phyloP scores from a whole-genome alignment of 345 rosid genomes.

The Linum trigynum region DNA sequence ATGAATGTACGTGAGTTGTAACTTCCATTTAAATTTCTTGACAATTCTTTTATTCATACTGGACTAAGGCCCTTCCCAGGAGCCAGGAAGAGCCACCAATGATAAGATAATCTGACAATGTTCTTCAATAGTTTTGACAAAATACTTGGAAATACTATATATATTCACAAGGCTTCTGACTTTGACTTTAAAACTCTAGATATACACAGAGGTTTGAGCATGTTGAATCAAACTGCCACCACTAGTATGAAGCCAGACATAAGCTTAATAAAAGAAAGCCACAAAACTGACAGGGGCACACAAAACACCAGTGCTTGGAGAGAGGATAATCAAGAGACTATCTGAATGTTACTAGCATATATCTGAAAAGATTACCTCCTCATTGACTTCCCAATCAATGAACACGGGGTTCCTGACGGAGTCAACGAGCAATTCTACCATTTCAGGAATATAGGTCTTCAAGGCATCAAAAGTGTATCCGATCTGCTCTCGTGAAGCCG shows the following conservation, averaged over 20 bases:
- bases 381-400: conserved; percentile 87
- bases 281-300: background rate
- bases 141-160: background rate
- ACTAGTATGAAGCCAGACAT: background rate
- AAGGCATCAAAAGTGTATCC: conserved; percentile 83
- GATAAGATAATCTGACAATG: background rate
- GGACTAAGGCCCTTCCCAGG: background rate
- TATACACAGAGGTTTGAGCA: background rate
- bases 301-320: background rate
- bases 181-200: background rate
- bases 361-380: conserved; percentile 26
- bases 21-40: background rate
- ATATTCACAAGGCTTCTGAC: background rate
- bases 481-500: conserved; percentile 83
- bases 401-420: conserved; percentile 84
- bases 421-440: conserved; percentile 85
- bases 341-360: background rate
- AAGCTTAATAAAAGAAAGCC: conserved; percentile 17
- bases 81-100: background rate
- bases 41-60: too few relatives aligned
- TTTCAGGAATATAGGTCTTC: conserved; percentile 76
- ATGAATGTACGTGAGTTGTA: background rate
- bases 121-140: background rate
- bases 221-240: background rate
- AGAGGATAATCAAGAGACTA: background rate